Evolutionary conservation across 2,329 filamentous ascomycete species (phyloP).

Genomic region (Tolypocladium inflatum): DNA sequence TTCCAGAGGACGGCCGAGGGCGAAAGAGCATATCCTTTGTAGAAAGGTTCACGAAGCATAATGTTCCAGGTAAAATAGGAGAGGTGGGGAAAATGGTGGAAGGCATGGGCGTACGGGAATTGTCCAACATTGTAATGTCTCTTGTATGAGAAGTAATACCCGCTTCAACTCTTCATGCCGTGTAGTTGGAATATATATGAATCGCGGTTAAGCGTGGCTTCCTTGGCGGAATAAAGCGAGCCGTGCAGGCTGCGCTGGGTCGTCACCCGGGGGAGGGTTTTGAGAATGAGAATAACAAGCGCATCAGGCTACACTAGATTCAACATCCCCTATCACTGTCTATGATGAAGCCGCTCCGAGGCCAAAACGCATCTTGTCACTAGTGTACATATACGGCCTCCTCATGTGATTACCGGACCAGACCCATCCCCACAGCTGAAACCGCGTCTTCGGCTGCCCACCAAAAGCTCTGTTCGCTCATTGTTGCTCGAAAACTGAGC

Average conservation of each 20-base stretch:
- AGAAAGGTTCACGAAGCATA: neutral
- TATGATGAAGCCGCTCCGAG: constrained; percentile 34
- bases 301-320: constrained; percentile 32
- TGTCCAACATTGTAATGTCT: neutral
- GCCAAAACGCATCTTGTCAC: constrained; percentile 34
- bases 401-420: constrained; percentile 3
- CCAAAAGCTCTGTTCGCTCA: neutral
- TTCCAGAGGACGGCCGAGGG: neutral
- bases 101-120: too few relatives aligned
- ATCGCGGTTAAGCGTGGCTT: neutral
- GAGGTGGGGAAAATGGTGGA: neutral
- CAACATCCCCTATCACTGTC: constrained; percentile 30
- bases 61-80: neutral
- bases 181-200: neutral
- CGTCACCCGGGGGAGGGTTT: too few relatives aligned
- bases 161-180: neutral
- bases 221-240: neutral
- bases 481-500: constrained; percentile 8
- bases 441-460: neutral
- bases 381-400: constrained; percentile 40
- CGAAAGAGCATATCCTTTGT: neutral
- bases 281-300: constrained; percentile 13
- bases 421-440: neutral
- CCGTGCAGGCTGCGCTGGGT: neutral
- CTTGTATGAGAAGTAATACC: neutral